These are phyloP conservation scores for Aspergillus amoenus DNA, from an alignment of 2,329 filamentous ascomycete species.

Conservation along the genomic window DNA sequence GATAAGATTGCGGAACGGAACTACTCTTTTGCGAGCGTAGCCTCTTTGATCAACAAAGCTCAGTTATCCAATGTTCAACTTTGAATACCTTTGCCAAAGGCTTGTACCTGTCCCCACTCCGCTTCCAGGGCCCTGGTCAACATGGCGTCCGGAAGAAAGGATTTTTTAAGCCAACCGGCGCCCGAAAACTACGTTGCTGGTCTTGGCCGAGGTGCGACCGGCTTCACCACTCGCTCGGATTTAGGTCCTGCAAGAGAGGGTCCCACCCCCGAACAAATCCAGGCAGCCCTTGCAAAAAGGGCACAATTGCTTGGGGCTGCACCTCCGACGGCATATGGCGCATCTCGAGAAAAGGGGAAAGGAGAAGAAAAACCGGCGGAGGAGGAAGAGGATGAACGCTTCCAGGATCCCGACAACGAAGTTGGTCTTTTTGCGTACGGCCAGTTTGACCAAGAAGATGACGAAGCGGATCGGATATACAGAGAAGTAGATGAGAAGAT, in stretches of 20 bases:
- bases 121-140: conserved; percentile 17
- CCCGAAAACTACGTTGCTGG: conserved; percentile 91
- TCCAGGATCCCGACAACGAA: conserved; percentile 96
- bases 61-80: neutral
- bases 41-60: conserved; percentile 6
- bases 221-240: conserved; percentile 96
- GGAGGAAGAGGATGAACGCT: conserved; percentile 75
- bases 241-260: conserved; percentile 92
- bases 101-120: neutral
- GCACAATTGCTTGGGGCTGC: conserved; percentile 76
- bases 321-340: conserved; percentile 72
- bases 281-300: conserved; percentile 92
- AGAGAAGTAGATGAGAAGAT: conserved; percentile 95
- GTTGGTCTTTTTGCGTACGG: conserved; percentile 93
- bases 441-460: conserved; percentile 95
- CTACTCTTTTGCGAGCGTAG: conserved; percentile 13
- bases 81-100: neutral
- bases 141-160: conserved; percentile 66
- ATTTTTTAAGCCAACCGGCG: conserved; percentile 84
- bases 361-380: conserved; percentile 67
- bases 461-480: conserved; percentile 96
- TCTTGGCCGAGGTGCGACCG: conserved; percentile 94
- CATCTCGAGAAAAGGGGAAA: conserved; percentile 63
- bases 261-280: conserved; percentile 96
- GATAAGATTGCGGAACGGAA: conserved; percentile 25